phyloP scores from a whole-genome alignment of 345 rosid species.

The Alliaria petiolata region DNA sequence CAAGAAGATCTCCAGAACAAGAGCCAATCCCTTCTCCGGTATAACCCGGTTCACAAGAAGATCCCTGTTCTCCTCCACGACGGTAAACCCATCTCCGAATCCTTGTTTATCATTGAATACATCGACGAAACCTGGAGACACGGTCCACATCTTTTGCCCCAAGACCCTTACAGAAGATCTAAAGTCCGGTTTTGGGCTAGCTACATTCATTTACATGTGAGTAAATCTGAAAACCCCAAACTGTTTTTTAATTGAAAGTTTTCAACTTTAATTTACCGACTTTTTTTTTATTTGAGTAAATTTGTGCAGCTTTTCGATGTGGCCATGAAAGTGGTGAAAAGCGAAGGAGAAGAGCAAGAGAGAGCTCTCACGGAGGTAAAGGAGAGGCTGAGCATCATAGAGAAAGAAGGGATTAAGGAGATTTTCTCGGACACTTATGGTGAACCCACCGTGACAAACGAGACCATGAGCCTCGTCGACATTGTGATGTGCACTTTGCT shows the following conservation, averaged over 20 bases:
- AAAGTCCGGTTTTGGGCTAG: conserved; percentile 42
- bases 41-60: conserved; percentile 41
- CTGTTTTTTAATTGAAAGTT: background rate
- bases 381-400: conserved; percentile 38
- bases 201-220: conserved; percentile 14
- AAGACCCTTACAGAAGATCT: conserved; percentile 40
- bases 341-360: conserved; percentile 41
- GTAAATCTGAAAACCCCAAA: background rate
- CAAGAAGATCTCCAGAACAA: conserved; percentile 43
- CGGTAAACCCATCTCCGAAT: conserved; percentile 41
- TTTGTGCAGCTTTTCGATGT: conserved; percentile 32
- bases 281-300: background rate
- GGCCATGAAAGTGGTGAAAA: background rate
- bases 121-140: conserved; percentile 44
- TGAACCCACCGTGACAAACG: background rate
- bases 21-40: conserved; percentile 31
- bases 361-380: conserved; percentile 33
- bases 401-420: conserved; percentile 41
- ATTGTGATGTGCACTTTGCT: conserved; percentile 28
- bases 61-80: conserved; percentile 44
- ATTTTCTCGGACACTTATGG: conserved; percentile 21
- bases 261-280: background rate
- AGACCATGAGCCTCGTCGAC: conserved; percentile 37
- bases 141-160: conserved; percentile 34
- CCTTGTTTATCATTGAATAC: conserved; percentile 39